Evolutionary conservation across 495 filamentous ascomycete species (phyloP).

Genomic region (Xylaria cubensis): DNA sequence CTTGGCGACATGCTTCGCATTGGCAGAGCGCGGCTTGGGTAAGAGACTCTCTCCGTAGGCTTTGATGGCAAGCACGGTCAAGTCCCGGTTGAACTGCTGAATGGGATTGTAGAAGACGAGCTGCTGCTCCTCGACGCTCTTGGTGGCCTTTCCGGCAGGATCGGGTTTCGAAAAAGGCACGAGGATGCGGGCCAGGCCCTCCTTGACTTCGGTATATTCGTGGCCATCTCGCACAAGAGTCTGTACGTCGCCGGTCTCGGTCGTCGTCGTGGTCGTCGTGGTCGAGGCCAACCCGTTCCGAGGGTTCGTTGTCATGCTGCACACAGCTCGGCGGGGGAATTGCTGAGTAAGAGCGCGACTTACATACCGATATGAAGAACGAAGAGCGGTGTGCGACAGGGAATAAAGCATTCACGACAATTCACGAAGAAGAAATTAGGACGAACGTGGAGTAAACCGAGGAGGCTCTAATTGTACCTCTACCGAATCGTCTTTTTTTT

Average conservation of each 20-base stretch:
- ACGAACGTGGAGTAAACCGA: background rate
- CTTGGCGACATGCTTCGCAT: slow-evolving; percentile 48
- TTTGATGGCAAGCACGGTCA: slow-evolving; percentile 89
- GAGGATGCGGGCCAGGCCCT: slow-evolving; percentile 55
- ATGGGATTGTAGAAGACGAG: slow-evolving; percentile 98
- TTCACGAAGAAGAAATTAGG: background rate
- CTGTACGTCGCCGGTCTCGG: slow-evolving; percentile 39
- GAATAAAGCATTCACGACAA: slow-evolving; percentile 30
- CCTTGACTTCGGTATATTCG: slow-evolving; percentile 51
- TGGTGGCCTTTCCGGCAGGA: slow-evolving; percentile 32
- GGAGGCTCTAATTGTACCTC: background rate
- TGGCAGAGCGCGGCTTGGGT: slow-evolving; percentile 47
- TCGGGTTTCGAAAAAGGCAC: slow-evolving; percentile 46
- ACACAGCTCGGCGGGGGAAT: slow-evolving; percentile 29
- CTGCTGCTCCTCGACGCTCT: slow-evolving; percentile 59
- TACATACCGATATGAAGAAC: slow-evolving; percentile 27
- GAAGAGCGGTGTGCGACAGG: slow-evolving; percentile 7
- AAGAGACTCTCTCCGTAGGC: slow-evolving; percentile 76
- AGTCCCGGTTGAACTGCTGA: slow-evolving; percentile 96
- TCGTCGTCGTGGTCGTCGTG: slow-evolving; percentile 23
- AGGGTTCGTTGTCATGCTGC: slow-evolving; percentile 31
- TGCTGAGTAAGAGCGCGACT: slow-evolving; percentile 19
- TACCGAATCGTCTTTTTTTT: background rate
- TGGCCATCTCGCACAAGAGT: slow-evolving; percentile 46
- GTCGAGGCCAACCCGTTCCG: slow-evolving; percentile 25